Evolutionary conservation across 352 stramenopile genomes (phyloP), one percentile per base, ranked within the genome.

Genomic region (Nothophytophthora sp.): DNA sequence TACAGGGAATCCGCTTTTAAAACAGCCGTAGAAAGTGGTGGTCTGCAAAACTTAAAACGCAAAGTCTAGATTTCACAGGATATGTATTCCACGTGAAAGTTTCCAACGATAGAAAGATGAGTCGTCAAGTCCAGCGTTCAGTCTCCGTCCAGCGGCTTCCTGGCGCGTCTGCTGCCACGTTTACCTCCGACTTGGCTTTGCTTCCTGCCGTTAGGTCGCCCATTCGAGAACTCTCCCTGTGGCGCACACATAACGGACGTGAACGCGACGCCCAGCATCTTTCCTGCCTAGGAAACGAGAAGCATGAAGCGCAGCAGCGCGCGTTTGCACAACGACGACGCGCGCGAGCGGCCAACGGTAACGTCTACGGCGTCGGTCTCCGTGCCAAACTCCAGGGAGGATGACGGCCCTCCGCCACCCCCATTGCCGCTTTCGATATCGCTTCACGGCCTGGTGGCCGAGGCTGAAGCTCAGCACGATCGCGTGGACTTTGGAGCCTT

Each of bases 401-500:
- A 57, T 40, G 36, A 50, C 0, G 60, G 62, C 23, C 49, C 60
- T 3, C 44, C 55, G 12, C 24, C 50, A 8, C 55, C 50, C 3
- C 61, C 61, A 11, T 15, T 59, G 12, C 16, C 50, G 6, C 19
- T 70, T 9, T 56, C 50, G 0, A 56, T 59, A 34, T 35, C 61
- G 5, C 46, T 70, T 12, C 35, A 42, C 23, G 22, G 19, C 1
- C 27, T 61, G 4, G 42, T 66, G 45, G 29, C 50, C 12, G 51
- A 59, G 2, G 43, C 47, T 3, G 56, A 60, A 38, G 42, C 62
- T 11, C 20, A 51, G 13, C 50, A 60, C 34, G 56, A 67, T 24
- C 41, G 51, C 10, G 9, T 58, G 22, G 55, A 63, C 35, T 63
- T 70, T 24, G 41, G 40, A 0, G 28, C 35, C 8, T 56, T 66